Conservation (phyloP, 1,139 yeast species). For the Pichia sp. region DNA sequence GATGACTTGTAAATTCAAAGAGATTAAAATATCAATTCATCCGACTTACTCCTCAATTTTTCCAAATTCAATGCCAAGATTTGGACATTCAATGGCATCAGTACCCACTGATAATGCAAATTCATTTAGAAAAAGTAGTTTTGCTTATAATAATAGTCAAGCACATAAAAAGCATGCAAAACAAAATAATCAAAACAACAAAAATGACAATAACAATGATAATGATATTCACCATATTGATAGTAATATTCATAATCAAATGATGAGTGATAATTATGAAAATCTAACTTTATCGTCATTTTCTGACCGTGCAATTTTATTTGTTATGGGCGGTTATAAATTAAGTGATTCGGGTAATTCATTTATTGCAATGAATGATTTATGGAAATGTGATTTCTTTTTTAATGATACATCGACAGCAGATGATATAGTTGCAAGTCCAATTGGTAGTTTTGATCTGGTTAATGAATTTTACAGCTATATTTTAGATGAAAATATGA, state of each 20-base stretch:
- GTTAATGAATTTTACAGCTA: conserved; percentile 17
- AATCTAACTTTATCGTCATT: background rate
- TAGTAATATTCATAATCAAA: background rate
- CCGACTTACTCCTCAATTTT: conserved; percentile 33
- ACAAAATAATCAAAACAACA: background rate
- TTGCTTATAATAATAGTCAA: background rate
- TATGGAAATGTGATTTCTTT: conserved; percentile 42
- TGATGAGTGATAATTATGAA: background rate
- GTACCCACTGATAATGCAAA: conserved; percentile 24
- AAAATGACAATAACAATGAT: background rate
- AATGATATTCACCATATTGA: background rate
- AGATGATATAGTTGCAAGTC: conserved; percentile 26
- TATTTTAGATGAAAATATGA: conserved; percentile 14
- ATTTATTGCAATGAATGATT: conserved; percentile 38
- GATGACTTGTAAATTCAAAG: conserved; percentile 31
- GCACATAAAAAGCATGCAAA: background rate
- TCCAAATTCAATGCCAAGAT: conserved; percentile 38
- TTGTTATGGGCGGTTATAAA: conserved; percentile 41
- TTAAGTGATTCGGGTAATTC: conserved; percentile 15
- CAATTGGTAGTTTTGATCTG: conserved; percentile 25
- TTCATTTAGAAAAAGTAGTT: background rate
- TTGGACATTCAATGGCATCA: conserved; percentile 38
- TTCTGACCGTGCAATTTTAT: conserved; percentile 26
- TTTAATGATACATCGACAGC: conserved; percentile 27
- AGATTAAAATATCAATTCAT: conserved; percentile 34